Evolutionary conservation across 805 yeast genomes (phyloP).

Genomic region (Kodamaea sagamina): DNA sequence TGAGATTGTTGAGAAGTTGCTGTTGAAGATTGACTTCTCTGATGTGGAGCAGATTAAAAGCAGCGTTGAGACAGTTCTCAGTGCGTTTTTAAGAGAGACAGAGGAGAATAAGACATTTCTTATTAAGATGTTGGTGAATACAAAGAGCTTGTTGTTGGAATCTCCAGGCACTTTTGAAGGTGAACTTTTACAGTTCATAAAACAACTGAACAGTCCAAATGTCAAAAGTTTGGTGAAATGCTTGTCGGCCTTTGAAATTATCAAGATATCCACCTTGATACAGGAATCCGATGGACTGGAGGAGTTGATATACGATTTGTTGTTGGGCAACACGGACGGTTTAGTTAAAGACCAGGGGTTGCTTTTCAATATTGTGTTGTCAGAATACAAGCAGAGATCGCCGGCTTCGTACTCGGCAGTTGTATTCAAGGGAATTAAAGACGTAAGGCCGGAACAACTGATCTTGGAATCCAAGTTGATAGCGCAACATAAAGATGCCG

Average conservation of each 20-base stretch:
- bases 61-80: constrained; percentile 10
- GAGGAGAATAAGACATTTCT: constrained; percentile 18
- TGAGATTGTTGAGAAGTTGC: constrained; percentile 18
- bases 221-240: constrained; percentile 18
- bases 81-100: constrained; percentile 2
- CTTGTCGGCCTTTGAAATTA: constrained; percentile 19
- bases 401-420: constrained; percentile 16
- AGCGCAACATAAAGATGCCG: constrained; percentile 10
- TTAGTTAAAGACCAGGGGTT: constrained; percentile 11
- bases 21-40: constrained; percentile 13
- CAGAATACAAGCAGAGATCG: constrained; percentile 16
- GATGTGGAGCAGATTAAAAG: constrained; percentile 7
- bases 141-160: constrained; percentile 9
- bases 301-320: constrained; percentile 12
- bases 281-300: constrained; percentile 9
- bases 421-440: constrained; percentile 17
- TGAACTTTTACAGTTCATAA: constrained; percentile 12
- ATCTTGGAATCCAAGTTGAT: constrained; percentile 10
- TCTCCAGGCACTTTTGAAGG: constrained; percentile 12
- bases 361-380: constrained; percentile 17
- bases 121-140: constrained; percentile 20
- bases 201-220: constrained; percentile 1
- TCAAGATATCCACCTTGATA: constrained; percentile 13
- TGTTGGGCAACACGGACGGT: constrained; percentile 12
- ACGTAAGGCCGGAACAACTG: constrained; percentile 7